Evolutionary conservation across 2,329 filamentous ascomycete species (phyloP).

Genomic region (Leptodontidium sp.): DNA sequence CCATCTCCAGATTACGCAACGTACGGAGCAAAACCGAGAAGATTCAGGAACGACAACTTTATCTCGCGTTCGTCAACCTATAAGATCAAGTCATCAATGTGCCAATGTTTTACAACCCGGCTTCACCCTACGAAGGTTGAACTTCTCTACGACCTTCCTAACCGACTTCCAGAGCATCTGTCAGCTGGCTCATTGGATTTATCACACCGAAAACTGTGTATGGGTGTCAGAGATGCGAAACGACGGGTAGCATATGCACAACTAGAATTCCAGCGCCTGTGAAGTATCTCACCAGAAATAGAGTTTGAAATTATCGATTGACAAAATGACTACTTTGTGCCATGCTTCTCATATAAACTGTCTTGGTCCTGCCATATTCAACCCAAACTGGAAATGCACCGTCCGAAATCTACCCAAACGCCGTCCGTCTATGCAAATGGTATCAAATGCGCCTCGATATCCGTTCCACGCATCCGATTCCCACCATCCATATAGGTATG

Average conservation of each 20-base stretch:
- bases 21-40: too few relatives aligned
- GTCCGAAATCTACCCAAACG: constrained; percentile 10
- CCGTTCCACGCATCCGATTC: neutral
- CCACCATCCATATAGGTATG: neutral
- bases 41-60: neutral
- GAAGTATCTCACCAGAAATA: neutral
- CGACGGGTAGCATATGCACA: too few relatives aligned
- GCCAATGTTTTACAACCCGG: neutral
- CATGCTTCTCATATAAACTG: neutral
- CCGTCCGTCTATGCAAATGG: constrained; percentile 16
- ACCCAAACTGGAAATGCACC: neutral
- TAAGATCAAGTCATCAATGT: too few relatives aligned
- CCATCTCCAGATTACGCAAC: too few relatives aligned
- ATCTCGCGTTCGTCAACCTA: neutral
- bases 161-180: neutral
- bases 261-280: too few relatives aligned
- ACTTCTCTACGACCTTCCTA: neutral
- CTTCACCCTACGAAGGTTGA: neutral
- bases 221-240: neutral
- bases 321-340: neutral
- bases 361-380: neutral
- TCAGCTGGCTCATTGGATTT: neutral
- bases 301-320: neutral
- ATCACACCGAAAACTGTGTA: neutral
- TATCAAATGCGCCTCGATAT: constrained; percentile 9